These are phyloP conservation scores for Candida sithepensis DNA, from an alignment of 805 yeast species.

Conservation along the genomic window DNA sequence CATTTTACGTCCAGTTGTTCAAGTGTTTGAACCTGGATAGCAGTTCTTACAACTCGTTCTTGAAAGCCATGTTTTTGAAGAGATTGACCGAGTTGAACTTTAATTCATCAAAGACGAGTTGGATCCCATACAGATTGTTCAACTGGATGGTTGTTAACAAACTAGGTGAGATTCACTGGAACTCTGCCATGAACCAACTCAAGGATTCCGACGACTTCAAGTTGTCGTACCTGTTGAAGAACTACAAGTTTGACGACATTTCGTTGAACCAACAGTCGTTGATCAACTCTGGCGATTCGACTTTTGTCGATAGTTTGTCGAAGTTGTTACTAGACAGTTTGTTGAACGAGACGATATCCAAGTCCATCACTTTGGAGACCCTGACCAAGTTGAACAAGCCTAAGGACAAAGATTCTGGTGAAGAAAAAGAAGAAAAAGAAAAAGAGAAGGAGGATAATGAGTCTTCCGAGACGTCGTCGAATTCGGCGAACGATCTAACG, in stretches of 20 bases:
- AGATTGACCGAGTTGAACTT: slow-evolving; percentile 10
- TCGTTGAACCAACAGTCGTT: neutral
- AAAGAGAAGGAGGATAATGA: slow-evolving; percentile 2
- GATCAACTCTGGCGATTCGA: slow-evolving; percentile 1
- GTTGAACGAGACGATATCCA: slow-evolving; percentile 12
- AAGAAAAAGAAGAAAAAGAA: neutral
- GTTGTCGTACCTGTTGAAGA: slow-evolving; percentile 10
- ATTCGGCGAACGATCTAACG: neutral
- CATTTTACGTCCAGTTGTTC: slow-evolving; percentile 4
- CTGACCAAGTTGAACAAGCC: slow-evolving; percentile 8
- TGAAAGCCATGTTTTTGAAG: slow-evolving; percentile 23
- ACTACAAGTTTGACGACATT: slow-evolving; percentile 13
- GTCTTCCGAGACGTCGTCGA: neutral
- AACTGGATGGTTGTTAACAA: slow-evolving; percentile 12
- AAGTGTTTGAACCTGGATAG: slow-evolving; percentile 9
- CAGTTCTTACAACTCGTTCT: slow-evolving; percentile 12
- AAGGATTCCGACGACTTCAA: neutral
- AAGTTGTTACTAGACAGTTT: slow-evolving; percentile 12
- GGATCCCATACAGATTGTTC: slow-evolving; percentile 5
- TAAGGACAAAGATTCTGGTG: too few species aligned
- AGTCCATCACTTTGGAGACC: slow-evolving; percentile 16
- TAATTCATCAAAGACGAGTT: slow-evolving; percentile 1
- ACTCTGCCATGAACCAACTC: slow-evolving; percentile 3
- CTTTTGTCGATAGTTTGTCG: slow-evolving; percentile 11
- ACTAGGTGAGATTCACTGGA: slow-evolving; percentile 21